Base-by-base conservation (phyloP, 164 flowering plant species). In the Liriodendron chinense region DNA sequence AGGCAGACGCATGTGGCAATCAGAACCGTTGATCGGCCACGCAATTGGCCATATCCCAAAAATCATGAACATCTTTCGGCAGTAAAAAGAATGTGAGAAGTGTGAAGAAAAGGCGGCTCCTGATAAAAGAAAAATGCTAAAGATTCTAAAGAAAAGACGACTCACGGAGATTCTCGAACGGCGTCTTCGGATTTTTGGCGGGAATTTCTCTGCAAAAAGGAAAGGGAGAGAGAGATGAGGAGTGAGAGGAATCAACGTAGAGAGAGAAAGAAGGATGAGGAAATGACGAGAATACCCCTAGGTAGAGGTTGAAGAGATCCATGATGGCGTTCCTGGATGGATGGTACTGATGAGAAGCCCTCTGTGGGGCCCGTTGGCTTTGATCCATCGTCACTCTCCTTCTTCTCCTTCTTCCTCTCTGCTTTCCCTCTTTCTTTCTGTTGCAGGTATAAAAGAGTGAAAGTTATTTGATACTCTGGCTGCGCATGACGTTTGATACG, bases 241-340 rank as follows among this genome's bases (percentile, higher is more conserved):
- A 13, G 69, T 13, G 25, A 25, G 65, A 14, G 47, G n/a, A 25
- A 72, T 16, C 4, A 70, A 73, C 14, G 67, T 2, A 64, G 14
- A 64, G 67, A 53, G 59, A 53, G 59, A 3, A 53, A 20, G 28
- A 5, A 26, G 56, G 43, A 62, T 0, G 18, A 18, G 21, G 24
- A 70, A 50, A 59, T 62, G 10, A 53, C 48, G 34, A 70, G 26
- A 25, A 23, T 62, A 83, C 98, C 73, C 98, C 98, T 53, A 95
- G 82, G 80, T 92, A 93, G 79, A 89, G 91, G 75, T 95, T 91
- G 89, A 95, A 95, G 79, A 95, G 95, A 74, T 95, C 95, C 77
- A 79, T 22, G 48, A 95, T 85, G 25, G 91, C 84, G 24, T 88
- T 73, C 73, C 91, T 84, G n/a, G 94, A 86, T 0, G 93, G 97